Evolutionary conservation across 768 basidiomycete species (phyloP), one percentile per base, ranked within the genome.

Genomic region (Boletus rubropictus): DNA sequence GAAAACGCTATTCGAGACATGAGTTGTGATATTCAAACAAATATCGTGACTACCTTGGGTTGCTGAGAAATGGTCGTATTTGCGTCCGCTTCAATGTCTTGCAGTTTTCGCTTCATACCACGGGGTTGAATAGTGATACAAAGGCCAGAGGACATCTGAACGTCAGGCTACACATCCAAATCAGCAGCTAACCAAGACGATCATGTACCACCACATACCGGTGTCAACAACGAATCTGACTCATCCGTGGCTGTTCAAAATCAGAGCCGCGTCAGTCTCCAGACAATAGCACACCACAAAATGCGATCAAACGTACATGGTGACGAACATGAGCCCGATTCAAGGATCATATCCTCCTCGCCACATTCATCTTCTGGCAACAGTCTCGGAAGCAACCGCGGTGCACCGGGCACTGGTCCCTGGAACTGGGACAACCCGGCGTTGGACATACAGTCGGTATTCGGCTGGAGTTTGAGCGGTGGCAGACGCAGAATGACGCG

Each of bases 301-400:
- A 32, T 14, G 29, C 4, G 17, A 22, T 4, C 5, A 17, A 11
- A 47, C 62, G 15, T 40, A 64, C 64, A 49, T 20, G 56, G 47
- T 12, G 51, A 42, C 3, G 44, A 29, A 10, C 47, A 46, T 11
- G 24, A 35, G 12, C 18, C 32, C 1, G 38, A 39, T 33, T 15
- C 48, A 6, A 59, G 44, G 24, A 42, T 29, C n/a, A 50, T 40
- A 12, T 55, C 61, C 12, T 57, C 58, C 27, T 53, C 24, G 49
- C 54, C 51, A 22, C 29, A 38, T 1, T 59, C 59, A 2, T 58
- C 61, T 18, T 61, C 60, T 2, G 65, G 65, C 29, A 65, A 37
- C 11, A 60, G 56, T 36, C 15, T 53, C 5, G 65, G 56, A 17
- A 15, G 15, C 42, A 65, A 46, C 21, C 57, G 51, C 10, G 65